Evolutionary conservation across 2,329 filamentous ascomycete species (phyloP).

Genomic region (Nigrograna mackinnonii): DNA sequence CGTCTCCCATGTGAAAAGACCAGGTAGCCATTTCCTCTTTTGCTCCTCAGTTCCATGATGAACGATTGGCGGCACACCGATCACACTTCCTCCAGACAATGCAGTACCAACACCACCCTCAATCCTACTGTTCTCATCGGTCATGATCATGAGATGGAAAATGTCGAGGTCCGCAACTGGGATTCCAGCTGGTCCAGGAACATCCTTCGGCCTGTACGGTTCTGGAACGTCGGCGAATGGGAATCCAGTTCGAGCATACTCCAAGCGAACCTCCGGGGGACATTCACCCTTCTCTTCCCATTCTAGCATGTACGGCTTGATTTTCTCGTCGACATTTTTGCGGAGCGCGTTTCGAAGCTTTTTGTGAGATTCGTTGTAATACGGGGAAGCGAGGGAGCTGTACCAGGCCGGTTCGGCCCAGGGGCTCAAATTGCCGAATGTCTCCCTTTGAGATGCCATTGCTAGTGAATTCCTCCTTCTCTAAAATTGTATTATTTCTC

Average conservation of each 20-base stretch:
- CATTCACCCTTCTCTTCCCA: conserved; percentile 62
- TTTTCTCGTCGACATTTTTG: conserved; percentile 61
- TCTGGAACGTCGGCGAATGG: conserved; percentile 49
- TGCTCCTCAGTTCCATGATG: conserved; percentile 64
- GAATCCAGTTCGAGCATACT: conserved; percentile 46
- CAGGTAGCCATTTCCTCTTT: conserved; percentile 62
- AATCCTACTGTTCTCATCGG: conserved; percentile 59
- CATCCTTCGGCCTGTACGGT: conserved; percentile 45
- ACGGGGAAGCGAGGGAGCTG: conserved; percentile 57
- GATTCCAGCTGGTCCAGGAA: conserved; percentile 42
- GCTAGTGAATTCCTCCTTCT: too few species aligned
- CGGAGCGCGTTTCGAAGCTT: conserved; percentile 61
- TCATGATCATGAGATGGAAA: conserved; percentile 53
- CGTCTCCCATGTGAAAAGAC: conserved; percentile 61
- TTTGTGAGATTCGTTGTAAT: conserved; percentile 66
- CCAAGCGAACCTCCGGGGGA: conserved; percentile 48
- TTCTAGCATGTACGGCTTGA: conserved; percentile 62
- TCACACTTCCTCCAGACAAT: conserved; percentile 62
- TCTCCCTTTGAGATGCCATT: conserved; percentile 25
- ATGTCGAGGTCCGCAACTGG: conserved; percentile 39
- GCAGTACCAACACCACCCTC: conserved; percentile 62
- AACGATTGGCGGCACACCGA: conserved; percentile 68
- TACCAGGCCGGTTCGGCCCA: conserved; percentile 54
- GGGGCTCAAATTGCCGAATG: conserved; percentile 41
- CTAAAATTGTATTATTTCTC: too few species aligned